phyloP scores from a whole-genome alignment of 1,284 basidiomycete species.

The Ceratobasidium sp. region DNA sequence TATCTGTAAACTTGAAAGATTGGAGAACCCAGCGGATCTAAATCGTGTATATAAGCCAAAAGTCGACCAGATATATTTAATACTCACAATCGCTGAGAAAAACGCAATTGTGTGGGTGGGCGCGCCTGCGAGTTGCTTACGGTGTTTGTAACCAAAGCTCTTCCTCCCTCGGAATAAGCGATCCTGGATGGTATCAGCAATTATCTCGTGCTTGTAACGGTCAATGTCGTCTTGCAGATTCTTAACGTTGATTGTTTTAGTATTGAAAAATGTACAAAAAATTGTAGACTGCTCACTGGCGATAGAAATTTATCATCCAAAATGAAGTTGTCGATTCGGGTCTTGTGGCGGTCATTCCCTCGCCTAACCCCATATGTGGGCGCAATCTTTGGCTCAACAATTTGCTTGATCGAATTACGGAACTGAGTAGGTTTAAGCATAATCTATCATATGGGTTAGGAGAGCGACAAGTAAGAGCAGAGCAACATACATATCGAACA shows the following conservation, averaged over 20 bases:
- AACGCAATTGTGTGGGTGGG: neutral
- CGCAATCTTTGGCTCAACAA: neutral
- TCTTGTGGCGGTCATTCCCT: neutral
- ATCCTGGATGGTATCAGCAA: neutral
- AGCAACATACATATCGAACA: neutral
- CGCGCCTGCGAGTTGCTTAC: neutral
- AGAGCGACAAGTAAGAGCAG: no score
- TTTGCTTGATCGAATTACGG: neutral
- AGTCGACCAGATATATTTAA: neutral
- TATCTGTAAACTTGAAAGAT: no score
- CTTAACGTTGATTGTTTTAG: no score
- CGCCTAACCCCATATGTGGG: neutral
- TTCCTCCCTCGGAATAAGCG: neutral
- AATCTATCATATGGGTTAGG: neutral
- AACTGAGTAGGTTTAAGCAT: neutral
- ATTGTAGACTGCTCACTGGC: no score
- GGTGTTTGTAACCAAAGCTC: neutral
- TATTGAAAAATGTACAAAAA: no score
- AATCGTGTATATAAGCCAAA: no score
- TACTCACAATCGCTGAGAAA: neutral
- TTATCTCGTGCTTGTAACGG: neutral
- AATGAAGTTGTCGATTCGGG: neutral
- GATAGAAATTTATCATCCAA: neutral
- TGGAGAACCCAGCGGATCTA: no score
- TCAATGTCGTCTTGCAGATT: no score